phyloP scores from a whole-genome alignment of 164 flowering plant genomes.

The Annona squamosa region DNA sequence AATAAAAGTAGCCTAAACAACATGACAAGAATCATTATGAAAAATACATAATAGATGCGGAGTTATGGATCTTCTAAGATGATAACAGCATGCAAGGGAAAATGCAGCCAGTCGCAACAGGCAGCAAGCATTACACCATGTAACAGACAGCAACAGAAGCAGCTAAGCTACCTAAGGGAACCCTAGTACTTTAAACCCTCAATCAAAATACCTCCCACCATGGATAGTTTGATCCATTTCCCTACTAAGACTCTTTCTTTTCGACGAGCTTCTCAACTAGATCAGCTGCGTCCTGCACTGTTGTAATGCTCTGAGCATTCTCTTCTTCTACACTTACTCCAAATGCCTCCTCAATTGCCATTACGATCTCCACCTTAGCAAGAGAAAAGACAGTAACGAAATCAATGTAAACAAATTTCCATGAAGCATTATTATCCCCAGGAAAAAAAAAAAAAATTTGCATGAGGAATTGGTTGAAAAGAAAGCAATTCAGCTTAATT shows the following conservation, averaged over 20 bases:
- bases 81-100: not conserved
- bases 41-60: not conserved
- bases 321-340: conserved; percentile 84
- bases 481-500: too few relatives aligned
- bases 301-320: conserved; percentile 64
- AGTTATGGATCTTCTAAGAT: not conserved
- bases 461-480: too few relatives aligned
- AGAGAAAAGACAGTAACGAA: not conserved
- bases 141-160: not conserved
- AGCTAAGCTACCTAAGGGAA: not conserved
- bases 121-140: not conserved
- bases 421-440: not conserved
- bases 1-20: too few relatives aligned
- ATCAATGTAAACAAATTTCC: not conserved
- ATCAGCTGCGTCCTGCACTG: conserved; percentile 86
- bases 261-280: conserved; percentile 59
- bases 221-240: not conserved
- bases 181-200: not conserved
- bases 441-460: too few relatives aligned
- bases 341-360: conserved; percentile 87
- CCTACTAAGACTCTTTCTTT: conserved; percentile 16
- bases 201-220: not conserved
- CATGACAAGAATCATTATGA: too few relatives aligned
- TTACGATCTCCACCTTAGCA: conserved; percentile 79
- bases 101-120: not conserved